Conservation (phyloP, 768 basidiomycete genomes). For the Boletus barrowsii region DNA sequence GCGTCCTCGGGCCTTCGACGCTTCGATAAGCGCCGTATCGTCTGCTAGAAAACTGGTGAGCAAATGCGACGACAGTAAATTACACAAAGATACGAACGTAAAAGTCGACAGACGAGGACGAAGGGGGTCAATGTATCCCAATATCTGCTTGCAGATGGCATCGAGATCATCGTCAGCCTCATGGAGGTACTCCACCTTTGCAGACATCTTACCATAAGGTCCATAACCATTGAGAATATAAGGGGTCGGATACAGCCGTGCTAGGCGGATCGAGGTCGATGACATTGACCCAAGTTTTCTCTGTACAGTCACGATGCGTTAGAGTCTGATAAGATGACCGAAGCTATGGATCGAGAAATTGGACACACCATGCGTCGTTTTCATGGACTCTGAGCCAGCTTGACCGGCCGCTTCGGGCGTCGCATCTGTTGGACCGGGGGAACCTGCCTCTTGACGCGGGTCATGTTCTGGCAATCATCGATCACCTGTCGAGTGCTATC, state of each 20-base stretch:
- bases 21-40: too few species aligned
- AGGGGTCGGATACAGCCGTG: slow-evolving; percentile 60
- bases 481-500: too few species aligned
- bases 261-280: slow-evolving; percentile 98
- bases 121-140: slow-evolving; percentile 87
- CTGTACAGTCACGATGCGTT: slow-evolving; percentile 85
- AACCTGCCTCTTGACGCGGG: too few species aligned
- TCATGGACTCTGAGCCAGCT: slow-evolving; percentile 61
- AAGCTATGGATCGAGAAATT: neutral
- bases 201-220: slow-evolving; percentile 76
- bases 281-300: slow-evolving; percentile 76
- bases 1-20: too few species aligned
- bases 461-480: too few species aligned
- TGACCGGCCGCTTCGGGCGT: slow-evolving; percentile 6
- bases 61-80: too few species aligned
- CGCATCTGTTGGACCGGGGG: slow-evolving; percentile 40
- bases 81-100: slow-evolving; percentile 79
- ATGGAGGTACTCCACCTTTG: slow-evolving; percentile 90
- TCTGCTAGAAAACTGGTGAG: too few species aligned
- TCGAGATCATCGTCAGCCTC: slow-evolving; percentile 84
- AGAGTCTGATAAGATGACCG: slow-evolving; percentile 23
- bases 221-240: slow-evolving; percentile 91
- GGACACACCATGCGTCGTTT: slow-evolving; percentile 86
- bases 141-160: slow-evolving; percentile 79
- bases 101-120: slow-evolving; percentile 92